Base-by-base conservation (phyloP, 768 basidiomycete species). In the Lactarius vividus region DNA sequence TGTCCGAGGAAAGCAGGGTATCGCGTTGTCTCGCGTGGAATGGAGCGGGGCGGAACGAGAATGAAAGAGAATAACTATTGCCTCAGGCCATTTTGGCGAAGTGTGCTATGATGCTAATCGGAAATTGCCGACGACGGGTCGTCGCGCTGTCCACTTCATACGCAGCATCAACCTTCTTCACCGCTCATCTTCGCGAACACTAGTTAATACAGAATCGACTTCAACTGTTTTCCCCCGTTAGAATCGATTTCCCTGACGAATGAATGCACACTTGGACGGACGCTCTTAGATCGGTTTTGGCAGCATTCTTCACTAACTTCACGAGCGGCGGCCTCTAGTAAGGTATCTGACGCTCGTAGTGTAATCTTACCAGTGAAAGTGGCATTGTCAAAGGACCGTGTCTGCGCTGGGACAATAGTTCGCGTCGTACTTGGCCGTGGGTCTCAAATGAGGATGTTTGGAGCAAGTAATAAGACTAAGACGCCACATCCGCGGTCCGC, bases 251-350 rank as follows among this genome's bases (percentile, higher is more conserved):
- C 7, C 0, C 55, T 8, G 31, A 26, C 26, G 13, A n/a, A 20
- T 11, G 6, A 39, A 61, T 49, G 0, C 56, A 69, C 68, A 52
- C 56, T 63, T 59, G 11, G 37, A 59, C 20, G 62, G 44, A 26
- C 46, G 53, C 28, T 62, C 65, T 33, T 33, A 33, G 33, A 33
- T 33, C 33, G 33, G 33, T 33, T 33, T 33, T 33, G 42, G 37
- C 26, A 4, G 65, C 68, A 8, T 66, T 69, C 59, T 20, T 67
- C 59, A 31, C 37, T 59, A 42, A 44, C 68, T 20, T 67, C 59
- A 31, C 37, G 62, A 52, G 46, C 68, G n/a, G 20, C 18, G 4
- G 18, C 59, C 64, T 61, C 53, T 28, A 33, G 10, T 42, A 33
- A 57, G 20, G 56, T 49, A 35, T 59, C 64, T 29, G 26, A 49